phyloP scores from a whole-genome alignment of 805 yeast genomes.

The Ogataea henricii region DNA sequence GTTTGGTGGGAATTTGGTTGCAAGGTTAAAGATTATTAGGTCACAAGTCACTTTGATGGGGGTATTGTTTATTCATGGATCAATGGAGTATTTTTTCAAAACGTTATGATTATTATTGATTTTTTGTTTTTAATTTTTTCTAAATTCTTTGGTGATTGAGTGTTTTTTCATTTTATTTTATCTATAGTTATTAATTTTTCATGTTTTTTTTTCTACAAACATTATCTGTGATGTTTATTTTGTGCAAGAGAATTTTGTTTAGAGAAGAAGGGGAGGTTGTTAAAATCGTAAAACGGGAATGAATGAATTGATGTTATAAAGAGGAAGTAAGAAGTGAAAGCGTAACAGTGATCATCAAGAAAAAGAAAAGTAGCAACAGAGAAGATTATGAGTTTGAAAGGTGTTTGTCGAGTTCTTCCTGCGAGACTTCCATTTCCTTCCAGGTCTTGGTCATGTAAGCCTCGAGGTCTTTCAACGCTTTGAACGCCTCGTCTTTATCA shows the following conservation, averaged over 20 bases:
- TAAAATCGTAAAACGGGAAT: too few relatives aligned
- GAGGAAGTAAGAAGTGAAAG: too few relatives aligned
- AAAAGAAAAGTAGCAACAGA: too few relatives aligned
- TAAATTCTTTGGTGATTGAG: background rate
- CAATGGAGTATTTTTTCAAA: background rate
- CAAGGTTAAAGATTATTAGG: too few relatives aligned
- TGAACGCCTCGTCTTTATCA: conserved; percentile 39
- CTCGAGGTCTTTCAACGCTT: conserved; percentile 34
- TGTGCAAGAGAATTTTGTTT: too few relatives aligned
- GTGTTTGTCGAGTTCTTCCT: conserved; percentile 25
- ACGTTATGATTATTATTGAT: background rate
- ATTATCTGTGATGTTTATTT: too few relatives aligned
- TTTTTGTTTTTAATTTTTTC: too few relatives aligned
- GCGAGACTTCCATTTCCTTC: conserved; percentile 37
- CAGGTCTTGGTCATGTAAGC: conserved; percentile 32
- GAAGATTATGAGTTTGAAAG: background rate
- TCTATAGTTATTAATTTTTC: background rate
- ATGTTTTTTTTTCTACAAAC: too few relatives aligned
- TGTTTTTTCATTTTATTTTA: background rate
- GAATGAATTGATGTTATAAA: too few relatives aligned
- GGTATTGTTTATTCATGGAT: background rate
- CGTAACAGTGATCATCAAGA: too few relatives aligned
- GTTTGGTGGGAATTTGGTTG: background rate
- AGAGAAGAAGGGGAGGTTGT: too few relatives aligned
- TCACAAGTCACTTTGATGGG: background rate